phyloP scores from a whole-genome alignment of 352 stramenopile species.

The Globisporangium spiculum region DNA sequence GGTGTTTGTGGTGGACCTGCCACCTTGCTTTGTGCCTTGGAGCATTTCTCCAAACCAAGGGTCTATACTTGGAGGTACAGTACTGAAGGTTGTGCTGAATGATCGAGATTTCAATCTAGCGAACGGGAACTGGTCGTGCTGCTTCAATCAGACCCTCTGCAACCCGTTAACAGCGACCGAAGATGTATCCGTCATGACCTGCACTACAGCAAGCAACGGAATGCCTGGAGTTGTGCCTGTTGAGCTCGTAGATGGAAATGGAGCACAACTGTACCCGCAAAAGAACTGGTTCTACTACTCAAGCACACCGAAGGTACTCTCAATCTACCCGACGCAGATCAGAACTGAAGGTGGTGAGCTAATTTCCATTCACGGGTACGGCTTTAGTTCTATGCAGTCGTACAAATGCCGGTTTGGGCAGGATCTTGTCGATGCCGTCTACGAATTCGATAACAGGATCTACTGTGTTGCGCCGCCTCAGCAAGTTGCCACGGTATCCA shows the following conservation, averaged over 20 bases:
- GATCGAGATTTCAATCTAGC: not conserved
- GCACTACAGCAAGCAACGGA: slow-evolving; percentile 20
- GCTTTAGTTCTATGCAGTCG: slow-evolving; percentile 20
- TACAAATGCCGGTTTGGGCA: slow-evolving; percentile 34
- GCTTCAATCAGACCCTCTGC: slow-evolving; percentile 30
- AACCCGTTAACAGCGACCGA: slow-evolving; percentile 13
- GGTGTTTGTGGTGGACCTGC: slow-evolving; percentile 8
- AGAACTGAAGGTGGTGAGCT: slow-evolving; percentile 22
- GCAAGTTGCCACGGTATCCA: not conserved
- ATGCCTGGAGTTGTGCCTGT: slow-evolving; percentile 23
- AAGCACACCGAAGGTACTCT: slow-evolving; percentile 19
- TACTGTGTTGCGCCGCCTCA: slow-evolving; percentile 26
- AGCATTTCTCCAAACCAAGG: slow-evolving; percentile 25
- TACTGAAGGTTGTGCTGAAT: slow-evolving; percentile 2
- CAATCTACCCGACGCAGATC: slow-evolving; percentile 21
- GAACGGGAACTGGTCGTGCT: slow-evolving; percentile 31
- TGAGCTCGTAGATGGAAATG: slow-evolving; percentile 13
- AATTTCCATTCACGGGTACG: slow-evolving; percentile 26
- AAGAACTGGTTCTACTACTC: slow-evolving; percentile 39
- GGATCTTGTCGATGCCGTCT: slow-evolving; percentile 12
- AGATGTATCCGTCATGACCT: slow-evolving; percentile 1
- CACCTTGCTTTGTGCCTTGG: slow-evolving; percentile 16
- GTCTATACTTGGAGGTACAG: slow-evolving; percentile 13
- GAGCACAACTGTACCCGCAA: slow-evolving; percentile 1
- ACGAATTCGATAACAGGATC: slow-evolving; percentile 29